phyloP scores from a whole-genome alignment of 2,329 filamentous ascomycete genomes.

The Ophiocordyceps camponoti-rufipedis region DNA sequence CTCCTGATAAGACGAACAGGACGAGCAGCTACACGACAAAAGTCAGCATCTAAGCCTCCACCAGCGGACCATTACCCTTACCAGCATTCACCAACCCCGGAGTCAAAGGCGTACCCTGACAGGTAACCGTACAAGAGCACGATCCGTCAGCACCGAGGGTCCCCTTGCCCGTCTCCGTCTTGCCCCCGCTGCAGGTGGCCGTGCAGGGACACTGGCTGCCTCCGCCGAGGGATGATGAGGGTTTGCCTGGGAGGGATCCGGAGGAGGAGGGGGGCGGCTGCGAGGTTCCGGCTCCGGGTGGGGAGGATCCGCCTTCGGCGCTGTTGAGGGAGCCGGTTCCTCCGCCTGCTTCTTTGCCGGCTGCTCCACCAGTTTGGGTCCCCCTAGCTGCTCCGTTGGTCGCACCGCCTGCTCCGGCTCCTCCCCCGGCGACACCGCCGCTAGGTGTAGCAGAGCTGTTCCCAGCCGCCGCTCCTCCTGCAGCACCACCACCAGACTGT shows the following conservation, averaged over 20 bases:
- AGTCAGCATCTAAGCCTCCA: not conserved
- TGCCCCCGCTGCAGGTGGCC: conserved; percentile 6
- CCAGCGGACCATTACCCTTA: not conserved
- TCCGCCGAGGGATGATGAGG: not conserved
- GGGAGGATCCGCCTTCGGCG: too few species aligned
- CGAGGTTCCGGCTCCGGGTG: not conserved
- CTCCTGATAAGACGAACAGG: not conserved
- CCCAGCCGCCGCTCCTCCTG: not conserved
- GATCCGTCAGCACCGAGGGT: conserved; percentile 25
- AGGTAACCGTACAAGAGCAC: conserved; percentile 35
- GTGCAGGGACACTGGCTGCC: conserved; percentile 2
- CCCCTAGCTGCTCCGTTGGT: not conserved
- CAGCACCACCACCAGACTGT: not conserved
- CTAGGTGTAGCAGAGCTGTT: not conserved
- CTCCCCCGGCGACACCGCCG: not conserved
- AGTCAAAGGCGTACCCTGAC: conserved; percentile 13
- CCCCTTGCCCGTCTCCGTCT: conserved; percentile 24
- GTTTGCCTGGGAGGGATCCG: not conserved
- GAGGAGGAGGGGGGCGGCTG: too few species aligned
- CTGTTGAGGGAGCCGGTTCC: too few species aligned
- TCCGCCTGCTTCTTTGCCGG: too few species aligned
- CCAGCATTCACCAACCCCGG: conserved; percentile 1
- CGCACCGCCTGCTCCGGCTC: not conserved
- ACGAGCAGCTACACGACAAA: not conserved
- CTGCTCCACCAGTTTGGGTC: not conserved